Conservation (phyloP, 148 eudicot species). For the Suaeda aralocaspica region DNA sequence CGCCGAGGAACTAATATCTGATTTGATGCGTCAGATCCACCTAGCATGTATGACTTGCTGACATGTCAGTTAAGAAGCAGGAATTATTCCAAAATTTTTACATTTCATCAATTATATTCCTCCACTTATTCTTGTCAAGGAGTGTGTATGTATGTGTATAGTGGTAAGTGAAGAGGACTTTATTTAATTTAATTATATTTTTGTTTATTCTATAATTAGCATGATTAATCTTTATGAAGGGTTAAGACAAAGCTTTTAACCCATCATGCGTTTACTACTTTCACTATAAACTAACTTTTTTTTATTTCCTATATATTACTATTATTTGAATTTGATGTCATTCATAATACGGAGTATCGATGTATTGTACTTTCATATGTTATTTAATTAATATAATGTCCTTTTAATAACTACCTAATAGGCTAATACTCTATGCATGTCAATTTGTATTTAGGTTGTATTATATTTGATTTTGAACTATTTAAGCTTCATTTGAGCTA, state of each 20-base stretch:
- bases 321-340: no score
- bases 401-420: no score
- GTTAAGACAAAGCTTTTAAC: neutral
- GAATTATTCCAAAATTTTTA: neutral
- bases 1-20: conserved; percentile 10
- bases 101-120: no score
- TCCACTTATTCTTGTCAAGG: conserved; percentile 5
- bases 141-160: no score
- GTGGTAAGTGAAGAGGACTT: neutral
- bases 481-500: no score
- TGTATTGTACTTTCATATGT: no score
- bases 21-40: conserved; percentile 18
- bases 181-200: neutral
- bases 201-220: neutral
- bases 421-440: no score
- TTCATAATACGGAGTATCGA: no score
- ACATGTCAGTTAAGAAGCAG: neutral
- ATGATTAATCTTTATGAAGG: neutral
- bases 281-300: neutral
- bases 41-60: neutral
- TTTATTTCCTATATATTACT: neutral
- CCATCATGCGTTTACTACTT: neutral
- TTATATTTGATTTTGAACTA: no score
- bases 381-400: no score
- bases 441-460: no score